Percentiles rank a stretch among this genome's conserved stretches.
Conservation (phyloP, 192 early-diverging fungal genomes). For the Backusella circina region DNA sequence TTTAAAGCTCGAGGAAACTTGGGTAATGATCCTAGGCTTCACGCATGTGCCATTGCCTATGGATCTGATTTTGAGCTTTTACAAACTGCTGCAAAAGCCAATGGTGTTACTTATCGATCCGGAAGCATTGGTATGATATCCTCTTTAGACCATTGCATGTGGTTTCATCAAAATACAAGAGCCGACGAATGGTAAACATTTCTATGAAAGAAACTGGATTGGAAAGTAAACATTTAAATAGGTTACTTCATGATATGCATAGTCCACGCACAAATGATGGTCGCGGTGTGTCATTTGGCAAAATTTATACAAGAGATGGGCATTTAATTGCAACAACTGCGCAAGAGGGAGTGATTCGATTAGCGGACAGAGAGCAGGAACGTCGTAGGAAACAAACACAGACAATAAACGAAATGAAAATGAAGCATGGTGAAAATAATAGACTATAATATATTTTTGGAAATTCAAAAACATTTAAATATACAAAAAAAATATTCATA, state of each 20-base stretch:
- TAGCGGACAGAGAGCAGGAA: slow-evolving; percentile 7
- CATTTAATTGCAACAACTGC: slow-evolving; percentile 73
- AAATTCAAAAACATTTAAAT: too few relatives aligned
- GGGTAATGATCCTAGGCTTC: slow-evolving; percentile 50
- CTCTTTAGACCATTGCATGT: slow-evolving; percentile 70
- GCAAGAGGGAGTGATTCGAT: slow-evolving; percentile 81
- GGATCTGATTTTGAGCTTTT: slow-evolving; percentile 53
- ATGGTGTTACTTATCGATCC: neutral
- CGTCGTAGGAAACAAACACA: slow-evolving; percentile 14
- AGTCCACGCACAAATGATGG: slow-evolving; percentile 64
- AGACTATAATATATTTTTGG: neutral
- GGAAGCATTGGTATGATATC: slow-evolving; percentile 52
- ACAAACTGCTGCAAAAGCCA: slow-evolving; percentile 34
- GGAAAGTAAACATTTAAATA: neutral
- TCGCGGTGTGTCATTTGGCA: slow-evolving; percentile 75
- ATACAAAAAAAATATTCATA: too few relatives aligned
- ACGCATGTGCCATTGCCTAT: slow-evolving; percentile 54
- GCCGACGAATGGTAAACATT: slow-evolving; percentile 76
- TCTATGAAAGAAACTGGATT: neutral
- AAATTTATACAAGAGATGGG: slow-evolving; percentile 77
- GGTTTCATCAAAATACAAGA: slow-evolving; percentile 83
- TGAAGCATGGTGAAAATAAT: neutral
- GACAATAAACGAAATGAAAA: neutral
- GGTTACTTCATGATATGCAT: slow-evolving; percentile 79
- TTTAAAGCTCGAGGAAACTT: slow-evolving; percentile 56